Evolutionary conservation across 192 early-diverging fungal species (phyloP).

Genomic region (Irineochytrium annulatum): DNA sequence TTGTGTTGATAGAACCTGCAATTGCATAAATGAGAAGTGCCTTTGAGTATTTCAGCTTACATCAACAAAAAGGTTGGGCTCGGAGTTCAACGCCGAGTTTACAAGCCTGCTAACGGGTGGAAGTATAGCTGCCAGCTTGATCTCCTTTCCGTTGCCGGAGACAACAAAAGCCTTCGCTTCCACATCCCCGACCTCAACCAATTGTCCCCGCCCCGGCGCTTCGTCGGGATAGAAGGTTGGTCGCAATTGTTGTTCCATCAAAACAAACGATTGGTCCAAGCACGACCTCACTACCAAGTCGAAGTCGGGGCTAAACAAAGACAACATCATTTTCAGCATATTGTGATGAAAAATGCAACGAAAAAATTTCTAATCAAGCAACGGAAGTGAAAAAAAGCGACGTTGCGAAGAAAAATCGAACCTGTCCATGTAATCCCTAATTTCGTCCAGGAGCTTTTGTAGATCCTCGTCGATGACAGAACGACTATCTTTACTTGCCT

Average conservation of each 20-base stretch:
- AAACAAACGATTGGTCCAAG: background rate
- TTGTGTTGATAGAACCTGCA: background rate
- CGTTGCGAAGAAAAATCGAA: conserved; percentile 31
- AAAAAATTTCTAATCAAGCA: too few relatives aligned
- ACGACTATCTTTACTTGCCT: conserved; percentile 17
- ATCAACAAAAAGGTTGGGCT: background rate
- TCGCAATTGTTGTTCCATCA: background rate
- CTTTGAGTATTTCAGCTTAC: background rate
- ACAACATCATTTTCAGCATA: background rate
- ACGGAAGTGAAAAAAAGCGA: conserved; percentile 3
- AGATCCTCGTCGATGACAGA: conserved; percentile 60
- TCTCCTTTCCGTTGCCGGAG: background rate
- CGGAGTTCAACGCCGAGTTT: background rate
- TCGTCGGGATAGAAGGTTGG: background rate
- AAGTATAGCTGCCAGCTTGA: background rate
- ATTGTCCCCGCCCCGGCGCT: background rate
- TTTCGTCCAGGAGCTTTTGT: conserved; percentile 75
- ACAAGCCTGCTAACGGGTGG: background rate
- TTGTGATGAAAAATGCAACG: background rate
- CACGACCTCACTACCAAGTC: background rate
- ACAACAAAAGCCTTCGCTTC: background rate
- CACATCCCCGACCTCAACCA: background rate
- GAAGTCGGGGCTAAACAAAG: conserved; percentile 1
- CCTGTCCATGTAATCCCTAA: conserved; percentile 84
- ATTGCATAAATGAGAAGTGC: background rate